Conservation (phyloP, 352 stramenopile species). For the Lagenidium giganteum region DNA sequence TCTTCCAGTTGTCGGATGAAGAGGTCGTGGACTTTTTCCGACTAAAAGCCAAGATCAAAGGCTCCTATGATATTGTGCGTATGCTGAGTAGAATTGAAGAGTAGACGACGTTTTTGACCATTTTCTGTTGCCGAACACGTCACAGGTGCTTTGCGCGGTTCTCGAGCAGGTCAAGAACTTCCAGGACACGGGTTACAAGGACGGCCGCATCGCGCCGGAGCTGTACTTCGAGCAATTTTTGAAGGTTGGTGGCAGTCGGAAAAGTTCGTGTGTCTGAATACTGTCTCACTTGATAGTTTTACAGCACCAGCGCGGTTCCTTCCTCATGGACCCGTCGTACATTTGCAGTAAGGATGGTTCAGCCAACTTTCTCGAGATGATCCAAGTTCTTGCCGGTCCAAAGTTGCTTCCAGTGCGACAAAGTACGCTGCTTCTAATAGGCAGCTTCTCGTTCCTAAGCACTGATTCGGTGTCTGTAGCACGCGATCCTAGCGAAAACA, state of each 20-base stretch:
- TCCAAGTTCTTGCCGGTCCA: conserved; percentile 32
- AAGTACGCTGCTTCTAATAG: too few relatives aligned
- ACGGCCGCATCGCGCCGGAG: conserved; percentile 70
- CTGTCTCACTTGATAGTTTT: too few relatives aligned
- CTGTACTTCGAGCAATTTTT: conserved; percentile 55
- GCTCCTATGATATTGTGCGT: conserved; percentile 79
- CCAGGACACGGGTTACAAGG: conserved; percentile 75
- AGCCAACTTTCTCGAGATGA: conserved; percentile 38
- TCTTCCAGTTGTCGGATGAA: conserved; percentile 76
- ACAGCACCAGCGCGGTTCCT: conserved; percentile 31
- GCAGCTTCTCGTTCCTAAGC: too few relatives aligned
- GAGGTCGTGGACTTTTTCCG: conserved; percentile 75
- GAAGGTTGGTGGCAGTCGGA: too few relatives aligned
- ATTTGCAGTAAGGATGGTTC: conserved; percentile 18
- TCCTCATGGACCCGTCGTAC: conserved; percentile 30
- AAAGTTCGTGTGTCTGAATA: not conserved
- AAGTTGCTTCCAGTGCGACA: conserved; percentile 36
- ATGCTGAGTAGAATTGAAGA: not conserved
- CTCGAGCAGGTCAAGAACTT: conserved; percentile 89
- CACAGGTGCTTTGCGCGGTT: conserved; percentile 61
- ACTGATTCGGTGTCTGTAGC: conserved; percentile 13
- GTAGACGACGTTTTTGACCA: too few relatives aligned
- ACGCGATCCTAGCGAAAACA: conserved; percentile 28
- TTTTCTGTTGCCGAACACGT: too few relatives aligned
- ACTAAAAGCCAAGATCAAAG: conserved; percentile 81